Evolutionary conservation across 495 filamentous ascomycete species (phyloP), one percentile per base, ranked within the genome.

Genomic region (Penicillium verhagenii): DNA sequence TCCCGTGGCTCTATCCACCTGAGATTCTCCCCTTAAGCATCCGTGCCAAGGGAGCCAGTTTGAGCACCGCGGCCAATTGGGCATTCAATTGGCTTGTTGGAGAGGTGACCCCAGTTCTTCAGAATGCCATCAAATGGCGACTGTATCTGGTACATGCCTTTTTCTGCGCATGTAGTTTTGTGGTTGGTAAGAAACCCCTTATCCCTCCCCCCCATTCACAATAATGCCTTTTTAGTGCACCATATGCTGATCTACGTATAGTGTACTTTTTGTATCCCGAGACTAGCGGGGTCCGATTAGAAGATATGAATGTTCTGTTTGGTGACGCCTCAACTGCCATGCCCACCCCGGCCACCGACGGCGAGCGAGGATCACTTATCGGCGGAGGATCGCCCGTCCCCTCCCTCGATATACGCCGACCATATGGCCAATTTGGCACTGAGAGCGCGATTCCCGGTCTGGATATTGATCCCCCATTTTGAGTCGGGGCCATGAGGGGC

Each of bases 81-180:
- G 91, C 93, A 3, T 97, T 94, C 74, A 98, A 98, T 66, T 98
- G 91, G 89, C 79, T 97, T 5, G 95, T 97, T 24, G 95, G 94
- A 38, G 88, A 92, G 69, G 82, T 97, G 74, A 98, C 94, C 7
- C 94, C 94, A 2, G 82, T 97, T 55, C 76, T 97, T 38, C 94
- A 97, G 69, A 89, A 90, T 54, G 82, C 77, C 70, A 96, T 98
- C 53, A 83, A 84, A 56, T 97, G 94, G 95, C 84, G 92, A 42
- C 72, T 98, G 46, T 98, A 98, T 61, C 78, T 98, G 25, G 74
- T 98, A 2, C 95, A 98, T 71, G 94, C 94, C 13, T 97, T 98
- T 68, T 98, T 96, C 72, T 98, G 94, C 69, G 93, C 89, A 42
- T 84, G 90, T 57, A 96, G 91, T 77, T 97, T 98, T 71, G 88